phyloP scores from a whole-genome alignment of 2,329 filamentous ascomycete genomes.

The Aspergillus ruber region DNA sequence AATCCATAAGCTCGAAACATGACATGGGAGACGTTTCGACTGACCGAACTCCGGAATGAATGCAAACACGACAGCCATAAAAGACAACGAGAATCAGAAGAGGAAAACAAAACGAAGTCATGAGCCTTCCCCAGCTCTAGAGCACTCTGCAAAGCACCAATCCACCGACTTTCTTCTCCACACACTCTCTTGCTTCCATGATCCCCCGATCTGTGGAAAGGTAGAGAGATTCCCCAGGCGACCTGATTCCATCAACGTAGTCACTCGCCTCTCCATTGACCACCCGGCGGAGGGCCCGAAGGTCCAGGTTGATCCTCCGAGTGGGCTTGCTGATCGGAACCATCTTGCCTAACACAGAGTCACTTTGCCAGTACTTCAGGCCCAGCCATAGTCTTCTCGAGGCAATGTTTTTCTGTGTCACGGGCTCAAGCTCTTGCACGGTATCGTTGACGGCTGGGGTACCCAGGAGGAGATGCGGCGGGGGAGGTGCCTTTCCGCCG shows the following conservation, averaged over 20 bases:
- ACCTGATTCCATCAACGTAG: slow-evolving; percentile 64
- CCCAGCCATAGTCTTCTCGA: slow-evolving; percentile 76
- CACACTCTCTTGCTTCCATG: slow-evolving; percentile 73
- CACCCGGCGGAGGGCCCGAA: slow-evolving; percentile 57
- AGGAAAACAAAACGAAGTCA: slow-evolving; percentile 9
- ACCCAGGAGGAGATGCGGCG: slow-evolving; percentile 48
- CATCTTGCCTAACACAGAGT: slow-evolving; percentile 67
- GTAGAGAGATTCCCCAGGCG: slow-evolving; percentile 76
- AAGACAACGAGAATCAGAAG: neutral
- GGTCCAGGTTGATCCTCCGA: slow-evolving; percentile 61
- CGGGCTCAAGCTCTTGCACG: slow-evolving; percentile 38
- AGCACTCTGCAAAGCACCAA: slow-evolving; percentile 65
- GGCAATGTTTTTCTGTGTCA: slow-evolving; percentile 66
- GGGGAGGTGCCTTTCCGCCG: slow-evolving; percentile 56
- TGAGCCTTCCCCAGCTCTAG: slow-evolving; percentile 6
- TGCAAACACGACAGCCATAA: slow-evolving; percentile 22
- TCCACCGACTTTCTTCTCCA: slow-evolving; percentile 75
- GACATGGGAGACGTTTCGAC: slow-evolving; percentile 27
- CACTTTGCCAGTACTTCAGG: slow-evolving; percentile 80
- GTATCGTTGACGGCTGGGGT: slow-evolving; percentile 38
- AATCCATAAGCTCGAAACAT: slow-evolving; percentile 11
- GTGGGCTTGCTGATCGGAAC: slow-evolving; percentile 66
- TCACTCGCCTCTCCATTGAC: slow-evolving; percentile 61
- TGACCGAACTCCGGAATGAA: slow-evolving; percentile 34
- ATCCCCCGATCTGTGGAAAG: slow-evolving; percentile 70